Conservation (phyloP, 176 grass and related monocot genomes). For the Lolium rigidum region DNA sequence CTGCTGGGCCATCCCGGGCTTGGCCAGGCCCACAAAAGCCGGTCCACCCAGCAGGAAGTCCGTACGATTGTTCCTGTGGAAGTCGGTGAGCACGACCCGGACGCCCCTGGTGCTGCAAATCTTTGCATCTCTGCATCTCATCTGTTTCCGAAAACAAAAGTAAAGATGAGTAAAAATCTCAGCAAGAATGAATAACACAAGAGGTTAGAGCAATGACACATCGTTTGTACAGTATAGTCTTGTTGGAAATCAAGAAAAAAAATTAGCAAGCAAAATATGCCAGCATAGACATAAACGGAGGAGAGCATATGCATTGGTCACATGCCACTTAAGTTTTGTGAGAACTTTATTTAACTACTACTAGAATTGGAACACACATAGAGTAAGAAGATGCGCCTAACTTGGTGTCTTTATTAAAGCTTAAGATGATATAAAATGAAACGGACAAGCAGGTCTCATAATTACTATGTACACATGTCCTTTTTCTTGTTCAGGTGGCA, state of each 20-base stretch:
- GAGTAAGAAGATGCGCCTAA: too few species aligned
- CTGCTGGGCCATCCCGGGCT: conserved; percentile 50
- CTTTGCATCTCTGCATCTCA: conserved; percentile 63
- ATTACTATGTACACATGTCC: background rate
- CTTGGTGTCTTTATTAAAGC: background rate
- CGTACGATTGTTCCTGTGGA: conserved; percentile 58
- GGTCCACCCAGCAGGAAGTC: conserved; percentile 61
- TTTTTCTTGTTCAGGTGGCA: background rate
- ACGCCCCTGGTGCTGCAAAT: conserved; percentile 64
- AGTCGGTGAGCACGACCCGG: conserved; percentile 74
- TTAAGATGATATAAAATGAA: background rate
- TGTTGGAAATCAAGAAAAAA: background rate
- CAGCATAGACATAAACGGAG: background rate
- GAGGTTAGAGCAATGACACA: background rate
- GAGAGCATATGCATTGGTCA: background rate
- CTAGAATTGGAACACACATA: background rate
- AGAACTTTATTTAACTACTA: background rate
- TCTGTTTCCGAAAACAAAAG: conserved; percentile 30
- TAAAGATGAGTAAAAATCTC: background rate
- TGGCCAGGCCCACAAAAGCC: conserved; percentile 52
- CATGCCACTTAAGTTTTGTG: background rate
- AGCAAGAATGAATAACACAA: background rate
- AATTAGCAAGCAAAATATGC: background rate
- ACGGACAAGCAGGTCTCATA: background rate
- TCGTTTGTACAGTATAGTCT: background rate